Evolutionary conservation across 192 early-diverging fungal genomes (phyloP).

Genomic region (Allomyces javanicus): DNA sequence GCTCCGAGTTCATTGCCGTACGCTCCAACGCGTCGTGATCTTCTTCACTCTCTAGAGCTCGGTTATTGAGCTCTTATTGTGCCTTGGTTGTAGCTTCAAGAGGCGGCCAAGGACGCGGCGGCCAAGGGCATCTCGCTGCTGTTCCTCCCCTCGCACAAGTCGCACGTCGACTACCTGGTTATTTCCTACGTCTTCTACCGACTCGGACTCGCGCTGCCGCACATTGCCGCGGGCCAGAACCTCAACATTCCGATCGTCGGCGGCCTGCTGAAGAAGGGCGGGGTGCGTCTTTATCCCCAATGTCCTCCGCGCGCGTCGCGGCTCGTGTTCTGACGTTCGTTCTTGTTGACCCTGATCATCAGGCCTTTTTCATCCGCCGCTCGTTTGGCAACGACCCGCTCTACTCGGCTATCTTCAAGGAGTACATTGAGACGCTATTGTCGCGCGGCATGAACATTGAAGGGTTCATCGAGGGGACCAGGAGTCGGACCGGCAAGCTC

Average conservation of each 20-base stretch:
- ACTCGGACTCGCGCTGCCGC: slow-evolving; percentile 53
- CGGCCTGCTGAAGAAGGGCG: slow-evolving; percentile 33
- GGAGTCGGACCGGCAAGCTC: slow-evolving; percentile 58
- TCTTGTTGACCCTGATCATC: neutral
- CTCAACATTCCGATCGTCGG: slow-evolving; percentile 60
- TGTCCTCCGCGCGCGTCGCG: too few relatives aligned
- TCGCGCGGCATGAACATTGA: slow-evolving; percentile 59
- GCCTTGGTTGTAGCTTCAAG: slow-evolving; percentile 16
- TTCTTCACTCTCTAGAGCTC: neutral
- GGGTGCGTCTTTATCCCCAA: slow-evolving; percentile 4
- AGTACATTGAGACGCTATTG: slow-evolving; percentile 52
- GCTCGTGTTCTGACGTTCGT: too few relatives aligned
- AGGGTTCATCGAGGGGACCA: slow-evolving; percentile 67
- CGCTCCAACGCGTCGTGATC: slow-evolving; percentile 1
- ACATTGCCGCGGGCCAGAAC: slow-evolving; percentile 73
- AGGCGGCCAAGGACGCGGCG: slow-evolving; percentile 29
- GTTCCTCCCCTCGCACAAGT: slow-evolving; percentile 66
- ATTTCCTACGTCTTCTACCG: slow-evolving; percentile 61
- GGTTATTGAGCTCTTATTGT: neutral
- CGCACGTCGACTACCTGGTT: slow-evolving; percentile 69
- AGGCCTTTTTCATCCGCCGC: slow-evolving; percentile 58
- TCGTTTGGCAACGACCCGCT: slow-evolving; percentile 56
- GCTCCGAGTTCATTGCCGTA: slow-evolving; percentile 52
- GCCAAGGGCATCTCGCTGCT: slow-evolving; percentile 53
- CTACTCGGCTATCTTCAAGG: slow-evolving; percentile 48